Conservation (phyloP, 768 basidiomycete genomes). For the Artomyces pyxidatus region DNA sequence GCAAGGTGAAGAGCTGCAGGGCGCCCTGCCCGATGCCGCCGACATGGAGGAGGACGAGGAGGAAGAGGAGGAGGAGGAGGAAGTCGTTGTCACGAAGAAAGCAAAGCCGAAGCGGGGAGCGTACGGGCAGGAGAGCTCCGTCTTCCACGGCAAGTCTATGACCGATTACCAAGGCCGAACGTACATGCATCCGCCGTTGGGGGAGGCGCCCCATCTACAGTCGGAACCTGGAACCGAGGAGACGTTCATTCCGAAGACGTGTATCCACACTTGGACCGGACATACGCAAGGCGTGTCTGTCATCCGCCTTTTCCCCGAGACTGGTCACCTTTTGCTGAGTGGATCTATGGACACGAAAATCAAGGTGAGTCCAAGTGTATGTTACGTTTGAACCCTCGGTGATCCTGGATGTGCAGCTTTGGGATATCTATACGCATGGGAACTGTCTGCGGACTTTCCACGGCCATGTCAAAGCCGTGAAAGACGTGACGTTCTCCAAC, state of each 20-base stretch:
- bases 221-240: constrained; percentile 80
- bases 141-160: constrained; percentile 96
- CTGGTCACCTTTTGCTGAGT: constrained; percentile 87
- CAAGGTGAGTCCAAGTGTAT: constrained; percentile 48
- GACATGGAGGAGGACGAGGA: constrained; percentile 44
- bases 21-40: constrained; percentile 47
- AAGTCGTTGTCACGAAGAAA: constrained; percentile 53
- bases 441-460: constrained; percentile 96
- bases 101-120: constrained; percentile 72
- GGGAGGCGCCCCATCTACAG: constrained; percentile 80
- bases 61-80: constrained; percentile 48
- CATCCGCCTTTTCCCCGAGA: constrained; percentile 85
- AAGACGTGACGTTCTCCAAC: constrained; percentile 93
- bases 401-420: constrained; percentile 51
- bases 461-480: constrained; percentile 94
- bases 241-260: constrained; percentile 89
- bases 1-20: constrained; percentile 70
- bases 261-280: constrained; percentile 97
- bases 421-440: constrained; percentile 96
- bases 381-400: not conserved
- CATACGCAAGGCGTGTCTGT: constrained; percentile 96
- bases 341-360: constrained; percentile 98
- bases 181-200: constrained; percentile 89
- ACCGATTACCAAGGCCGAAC: constrained; percentile 97
- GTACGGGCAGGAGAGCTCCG: constrained; percentile 82